Percentiles rank a stretch among this genome's conserved stretches.
Conservation (phyloP, 2,329 filamentous ascomycete species). For the Venturiaceae sp. region DNA sequence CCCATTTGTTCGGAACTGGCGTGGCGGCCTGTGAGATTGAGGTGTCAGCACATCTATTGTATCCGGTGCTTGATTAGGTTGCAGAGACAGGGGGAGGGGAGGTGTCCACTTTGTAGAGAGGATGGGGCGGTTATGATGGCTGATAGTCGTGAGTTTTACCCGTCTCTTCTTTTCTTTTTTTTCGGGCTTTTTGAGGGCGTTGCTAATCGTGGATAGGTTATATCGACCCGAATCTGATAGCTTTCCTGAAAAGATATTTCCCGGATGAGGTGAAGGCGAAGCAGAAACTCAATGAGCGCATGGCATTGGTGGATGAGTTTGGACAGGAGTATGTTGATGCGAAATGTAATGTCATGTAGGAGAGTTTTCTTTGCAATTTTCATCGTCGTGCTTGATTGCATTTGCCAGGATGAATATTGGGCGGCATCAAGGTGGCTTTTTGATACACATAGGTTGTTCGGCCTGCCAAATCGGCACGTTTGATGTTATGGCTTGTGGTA, state of each 20-base stretch:
- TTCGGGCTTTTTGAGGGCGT: neutral
- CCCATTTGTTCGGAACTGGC: constrained; percentile 70
- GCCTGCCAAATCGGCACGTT: neutral
- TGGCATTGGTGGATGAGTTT: constrained; percentile 63
- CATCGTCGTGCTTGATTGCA: neutral
- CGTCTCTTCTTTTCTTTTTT: too few species aligned
- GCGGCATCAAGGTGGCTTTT: neutral
- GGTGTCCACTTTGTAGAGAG: constrained; percentile 68
- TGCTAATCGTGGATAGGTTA: constrained; percentile 39
- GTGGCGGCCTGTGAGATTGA: constrained; percentile 71
- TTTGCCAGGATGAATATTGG: neutral
- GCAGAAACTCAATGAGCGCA: constrained; percentile 59
- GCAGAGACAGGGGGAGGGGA: constrained; percentile 56
- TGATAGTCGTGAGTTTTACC: constrained; percentile 44
- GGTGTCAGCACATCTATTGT: constrained; percentile 71
- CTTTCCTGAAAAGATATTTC: constrained; percentile 67
- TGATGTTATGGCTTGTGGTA: neutral
- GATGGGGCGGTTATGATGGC: constrained; percentile 60
- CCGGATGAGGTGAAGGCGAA: constrained; percentile 57
- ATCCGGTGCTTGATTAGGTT: constrained; percentile 75
- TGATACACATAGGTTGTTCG: neutral
- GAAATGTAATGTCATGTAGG: neutral
- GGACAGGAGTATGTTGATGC: constrained; percentile 2
- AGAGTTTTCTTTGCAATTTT: neutral
- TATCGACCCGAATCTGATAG: constrained; percentile 58